Conservation (phyloP, 176 grass and related monocot genomes). For the Panicum miliaceum region DNA sequence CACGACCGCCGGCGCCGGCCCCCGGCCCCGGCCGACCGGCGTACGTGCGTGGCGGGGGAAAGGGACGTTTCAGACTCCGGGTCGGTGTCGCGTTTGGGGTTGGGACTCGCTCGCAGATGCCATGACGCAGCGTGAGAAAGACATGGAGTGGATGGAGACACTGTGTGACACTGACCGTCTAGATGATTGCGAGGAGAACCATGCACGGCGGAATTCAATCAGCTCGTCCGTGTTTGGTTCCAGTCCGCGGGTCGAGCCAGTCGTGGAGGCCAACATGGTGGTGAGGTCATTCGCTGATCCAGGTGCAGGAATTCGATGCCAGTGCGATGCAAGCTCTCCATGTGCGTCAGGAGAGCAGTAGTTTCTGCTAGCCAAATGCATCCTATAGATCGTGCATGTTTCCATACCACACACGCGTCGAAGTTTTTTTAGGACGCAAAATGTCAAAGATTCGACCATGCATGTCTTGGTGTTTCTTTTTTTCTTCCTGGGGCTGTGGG, state of each 20-base stretch:
- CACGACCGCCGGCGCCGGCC: neutral
- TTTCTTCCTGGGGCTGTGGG: neutral
- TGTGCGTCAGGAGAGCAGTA: neutral
- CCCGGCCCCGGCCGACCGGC: neutral
- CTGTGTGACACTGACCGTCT: neutral
- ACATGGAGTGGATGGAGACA: neutral
- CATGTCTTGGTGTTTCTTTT: neutral
- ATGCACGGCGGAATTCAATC: slow-evolving; percentile 12
- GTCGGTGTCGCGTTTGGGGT: slow-evolving; percentile 1
- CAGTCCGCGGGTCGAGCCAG: neutral
- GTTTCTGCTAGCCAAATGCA: neutral
- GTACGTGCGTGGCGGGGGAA: neutral
- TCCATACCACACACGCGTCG: neutral
- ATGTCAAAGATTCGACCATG: neutral
- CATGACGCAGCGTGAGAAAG: neutral
- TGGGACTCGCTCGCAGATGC: slow-evolving; percentile 23
- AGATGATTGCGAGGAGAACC: slow-evolving; percentile 37
- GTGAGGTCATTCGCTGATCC: neutral
- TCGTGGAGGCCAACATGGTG: neutral
- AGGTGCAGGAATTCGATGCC: neutral
- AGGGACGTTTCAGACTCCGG: neutral
- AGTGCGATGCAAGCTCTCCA: neutral
- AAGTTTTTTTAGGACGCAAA: neutral
- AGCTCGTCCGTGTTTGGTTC: neutral
- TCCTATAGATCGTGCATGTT: neutral